Evolutionary conservation across 1,284 basidiomycete genomes (phyloP).

Genomic region (Fomitopsis betulina): DNA sequence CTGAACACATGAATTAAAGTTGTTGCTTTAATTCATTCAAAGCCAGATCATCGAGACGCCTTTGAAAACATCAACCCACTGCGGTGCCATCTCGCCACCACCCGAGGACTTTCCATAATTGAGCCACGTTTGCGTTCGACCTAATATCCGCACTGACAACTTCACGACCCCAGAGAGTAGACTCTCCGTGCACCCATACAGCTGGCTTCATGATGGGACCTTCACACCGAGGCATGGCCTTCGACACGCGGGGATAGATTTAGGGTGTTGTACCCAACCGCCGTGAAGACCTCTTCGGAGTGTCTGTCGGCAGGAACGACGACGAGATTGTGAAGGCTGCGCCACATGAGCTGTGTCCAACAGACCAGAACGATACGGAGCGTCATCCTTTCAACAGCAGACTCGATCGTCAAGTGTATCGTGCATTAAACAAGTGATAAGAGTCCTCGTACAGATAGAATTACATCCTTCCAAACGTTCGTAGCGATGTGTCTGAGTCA

Average conservation of each 20-base stretch:
- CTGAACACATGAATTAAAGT: too few relatives aligned
- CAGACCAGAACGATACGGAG: too few relatives aligned
- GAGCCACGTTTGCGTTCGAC: background rate
- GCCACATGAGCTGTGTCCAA: background rate
- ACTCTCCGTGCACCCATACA: background rate
- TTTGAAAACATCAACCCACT: too few relatives aligned
- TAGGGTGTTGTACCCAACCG: background rate
- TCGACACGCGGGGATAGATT: conserved; percentile 1
- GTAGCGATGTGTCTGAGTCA: background rate
- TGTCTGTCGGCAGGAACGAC: background rate
- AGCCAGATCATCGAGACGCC: too few relatives aligned
- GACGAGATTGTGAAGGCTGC: background rate
- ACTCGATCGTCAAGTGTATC: too few relatives aligned
- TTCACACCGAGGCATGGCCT: conserved; percentile 1
- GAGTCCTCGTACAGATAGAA: background rate
- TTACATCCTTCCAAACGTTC: background rate
- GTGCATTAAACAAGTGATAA: background rate
- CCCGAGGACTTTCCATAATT: background rate
- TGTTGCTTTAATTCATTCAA: too few relatives aligned
- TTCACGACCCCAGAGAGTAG: background rate
- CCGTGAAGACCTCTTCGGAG: conserved; percentile 5
- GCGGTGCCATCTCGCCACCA: too few relatives aligned
- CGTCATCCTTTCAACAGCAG: too few relatives aligned
- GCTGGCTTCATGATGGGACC: conserved; percentile 4
- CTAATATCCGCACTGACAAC: too few relatives aligned